Base-by-base conservation (phyloP, 1,139 yeast genomes). In the Candida frijolesensis region DNA sequence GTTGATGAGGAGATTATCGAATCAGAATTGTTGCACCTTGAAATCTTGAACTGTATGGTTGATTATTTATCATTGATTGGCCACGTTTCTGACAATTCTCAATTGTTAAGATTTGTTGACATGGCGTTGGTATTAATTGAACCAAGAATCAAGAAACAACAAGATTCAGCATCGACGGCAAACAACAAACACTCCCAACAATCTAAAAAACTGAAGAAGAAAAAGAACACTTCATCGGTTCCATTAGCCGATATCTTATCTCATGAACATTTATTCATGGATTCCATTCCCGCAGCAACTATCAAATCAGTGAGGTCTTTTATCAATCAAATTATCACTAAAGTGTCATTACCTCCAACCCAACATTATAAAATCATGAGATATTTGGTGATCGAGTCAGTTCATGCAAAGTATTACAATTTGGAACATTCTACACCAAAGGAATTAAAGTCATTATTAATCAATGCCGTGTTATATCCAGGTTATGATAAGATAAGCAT, bases 181-280 rank as follows among this genome's bases (percentile, higher is more conserved):
- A 12, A 42, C 46, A 27, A 22, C 38, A 14, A 15, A 44, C 14
- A n/a, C 27, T 34, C n/a, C 7, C 45, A 38, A 11, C 46, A 40
- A 22, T 54, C 60, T 4, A 62, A 63, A 47, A 67, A 65, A 30
- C 62, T 69, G 46, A 74, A 74, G 55, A 76, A 75, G 60, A 78
- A 72, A 61, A 82, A 76, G 60, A 72, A 68, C 47, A 66, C 64
- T 44, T 70, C 72, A 22, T 59, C 78, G 0, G 76, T 77, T 27
- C 80, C 86, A 3, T 67, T 87, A 57, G 81, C 95, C 3, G 96
- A 89, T 68, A 68, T 87, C 41, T 74, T 87, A 44, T 83, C 94
- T 1, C 89, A 87, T 62, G 79, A 87, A 33, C 83, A 80, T 46
- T 70, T 83, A 46, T 88, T 89, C 58, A 62, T 67, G 14, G 63